These are phyloP conservation scores for Saccharomycopsis sp. DNA, from an alignment of 805 yeast genomes.

Conservation along the genomic window DNA sequence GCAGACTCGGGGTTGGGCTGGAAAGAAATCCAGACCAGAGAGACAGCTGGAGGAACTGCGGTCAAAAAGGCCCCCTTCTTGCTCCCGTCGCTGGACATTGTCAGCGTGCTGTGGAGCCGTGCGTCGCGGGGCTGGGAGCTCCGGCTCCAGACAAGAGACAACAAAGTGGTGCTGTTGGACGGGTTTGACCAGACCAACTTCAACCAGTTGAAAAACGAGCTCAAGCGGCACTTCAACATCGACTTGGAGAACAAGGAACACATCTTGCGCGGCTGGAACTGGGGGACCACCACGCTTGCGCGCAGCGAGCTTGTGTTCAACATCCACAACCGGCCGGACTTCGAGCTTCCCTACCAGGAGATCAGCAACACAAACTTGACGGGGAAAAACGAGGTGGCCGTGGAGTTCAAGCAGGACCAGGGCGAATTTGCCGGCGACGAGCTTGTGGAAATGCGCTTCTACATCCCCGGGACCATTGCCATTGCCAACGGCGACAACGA, in stretches of 20 bases:
- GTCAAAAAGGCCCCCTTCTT: slow-evolving; percentile 67
- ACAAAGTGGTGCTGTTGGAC: slow-evolving; percentile 80
- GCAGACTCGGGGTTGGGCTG: slow-evolving; percentile 98
- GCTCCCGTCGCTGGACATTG: slow-evolving; percentile 78
- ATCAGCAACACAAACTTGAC: slow-evolving; percentile 83
- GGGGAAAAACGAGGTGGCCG: slow-evolving; percentile 88
- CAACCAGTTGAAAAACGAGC: slow-evolving; percentile 70
- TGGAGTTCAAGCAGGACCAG: slow-evolving; percentile 62
- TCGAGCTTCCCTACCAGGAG: slow-evolving; percentile 79
- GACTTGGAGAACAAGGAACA: slow-evolving; percentile 82
- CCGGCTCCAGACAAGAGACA: slow-evolving; percentile 80
- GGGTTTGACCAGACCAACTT: slow-evolving; percentile 88
- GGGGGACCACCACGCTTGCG: slow-evolving; percentile 94
- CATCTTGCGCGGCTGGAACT: slow-evolving; percentile 96
- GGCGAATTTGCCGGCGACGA: slow-evolving; percentile 76
- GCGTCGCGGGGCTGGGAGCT: slow-evolving; percentile 90
- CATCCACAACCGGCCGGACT: slow-evolving; percentile 80
- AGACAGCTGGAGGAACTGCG: slow-evolving; percentile 38
- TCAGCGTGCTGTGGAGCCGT: slow-evolving; percentile 82
- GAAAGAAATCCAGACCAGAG: slow-evolving; percentile 58
- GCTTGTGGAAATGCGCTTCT: slow-evolving; percentile 88
- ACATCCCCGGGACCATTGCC: slow-evolving; percentile 76
- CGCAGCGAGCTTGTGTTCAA: slow-evolving; percentile 84
- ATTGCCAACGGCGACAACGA: slow-evolving; percentile 42
- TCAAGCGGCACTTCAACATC: slow-evolving; percentile 68